Base-by-base conservation (phyloP, 176 grass and related monocot genomes). In the Aegilops longissima region DNA sequence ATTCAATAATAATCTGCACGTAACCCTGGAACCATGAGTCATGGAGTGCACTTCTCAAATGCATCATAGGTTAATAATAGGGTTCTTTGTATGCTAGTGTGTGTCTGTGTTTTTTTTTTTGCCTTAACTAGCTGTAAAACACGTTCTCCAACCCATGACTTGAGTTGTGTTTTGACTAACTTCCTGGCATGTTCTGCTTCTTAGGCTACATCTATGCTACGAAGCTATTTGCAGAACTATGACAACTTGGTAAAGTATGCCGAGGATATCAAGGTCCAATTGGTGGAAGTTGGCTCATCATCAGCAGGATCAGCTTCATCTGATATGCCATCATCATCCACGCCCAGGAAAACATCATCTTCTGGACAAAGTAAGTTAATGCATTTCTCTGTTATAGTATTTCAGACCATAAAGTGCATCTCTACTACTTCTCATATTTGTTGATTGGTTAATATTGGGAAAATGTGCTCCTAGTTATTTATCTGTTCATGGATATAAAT, bases 201-300 rank as follows among this genome's bases (percentile, higher is more conserved):
- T 80, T 73, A 98, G 96, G 91, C 93, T 65, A 72, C 91, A 61
- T 98, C 96, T 83, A 78, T 89, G 44, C 84, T 98, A 81, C 88
- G 84, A 63, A 89, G 89, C 66, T 89, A 86, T 92, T 82, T 98
- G 66, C 90, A 76, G 49, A 98, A 87, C 69, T 70, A 95, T 85
- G 91, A 90, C 51, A 98, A 89, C 89, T 85, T 98, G 85, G 84
- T 95, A 59, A 98, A 83, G 38, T 92, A 86, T 84, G 79, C 81
- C 6, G 75, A 95, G 83, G 88, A 82, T 87, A 79, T 86, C 36
- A 98, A 94, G 73, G 76, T 74, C 66, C 72, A 83, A 52, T 80
- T 95, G 71, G 86, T 95, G 85, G 86, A 82, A 69, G 74, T 34
- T 18, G 61, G 70, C 54, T 80, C 81, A 79, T 88, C 93, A 89